Conservation (phyloP, 108 stramenopile species). For the Cyclotella kingstonii region DNA sequence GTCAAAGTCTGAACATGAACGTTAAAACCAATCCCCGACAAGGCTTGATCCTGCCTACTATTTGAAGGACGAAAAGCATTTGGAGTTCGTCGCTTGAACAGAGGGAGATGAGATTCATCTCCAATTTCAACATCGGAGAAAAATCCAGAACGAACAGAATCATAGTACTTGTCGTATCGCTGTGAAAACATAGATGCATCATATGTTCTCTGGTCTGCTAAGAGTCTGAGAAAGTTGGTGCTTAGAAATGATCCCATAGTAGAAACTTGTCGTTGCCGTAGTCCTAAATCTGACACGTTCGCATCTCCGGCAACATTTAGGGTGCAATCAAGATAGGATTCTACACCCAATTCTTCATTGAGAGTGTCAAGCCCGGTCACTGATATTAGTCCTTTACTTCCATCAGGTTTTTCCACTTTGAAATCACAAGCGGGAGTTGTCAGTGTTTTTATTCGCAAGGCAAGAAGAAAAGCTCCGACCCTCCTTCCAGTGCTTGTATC, state of each 20-base stretch:
- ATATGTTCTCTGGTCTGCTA: constrained; percentile 43
- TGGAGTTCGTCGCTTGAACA: constrained; percentile 59
- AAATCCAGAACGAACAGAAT: constrained; percentile 16
- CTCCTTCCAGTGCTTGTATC: constrained; percentile 34
- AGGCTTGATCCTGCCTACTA: constrained; percentile 44
- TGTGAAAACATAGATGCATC: constrained; percentile 48
- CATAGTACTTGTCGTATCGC: constrained; percentile 43
- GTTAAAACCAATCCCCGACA: constrained; percentile 85
- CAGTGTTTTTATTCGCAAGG: constrained; percentile 43
- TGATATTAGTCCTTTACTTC: constrained; percentile 52
- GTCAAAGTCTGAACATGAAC: constrained; percentile 66
- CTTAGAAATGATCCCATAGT: constrained; percentile 81
- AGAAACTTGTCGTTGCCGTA: constrained; percentile 57
- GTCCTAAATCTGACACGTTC: not conserved
- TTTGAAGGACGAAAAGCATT: constrained; percentile 74
- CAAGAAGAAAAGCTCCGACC: constrained; percentile 52
- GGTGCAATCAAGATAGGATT: constrained; percentile 37
- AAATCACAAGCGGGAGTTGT: not conserved
- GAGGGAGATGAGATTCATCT: constrained; percentile 38
- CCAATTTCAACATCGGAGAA: constrained; percentile 23
- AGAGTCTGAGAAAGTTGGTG: constrained; percentile 55
- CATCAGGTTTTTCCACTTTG: not conserved
- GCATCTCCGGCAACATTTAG: constrained; percentile 8
- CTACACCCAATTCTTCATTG: constrained; percentile 43
- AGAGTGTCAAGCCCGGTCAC: constrained; percentile 65